Conservation (phyloP, 2,329 filamentous ascomycete genomes). For the Colletotrichum incanum region DNA sequence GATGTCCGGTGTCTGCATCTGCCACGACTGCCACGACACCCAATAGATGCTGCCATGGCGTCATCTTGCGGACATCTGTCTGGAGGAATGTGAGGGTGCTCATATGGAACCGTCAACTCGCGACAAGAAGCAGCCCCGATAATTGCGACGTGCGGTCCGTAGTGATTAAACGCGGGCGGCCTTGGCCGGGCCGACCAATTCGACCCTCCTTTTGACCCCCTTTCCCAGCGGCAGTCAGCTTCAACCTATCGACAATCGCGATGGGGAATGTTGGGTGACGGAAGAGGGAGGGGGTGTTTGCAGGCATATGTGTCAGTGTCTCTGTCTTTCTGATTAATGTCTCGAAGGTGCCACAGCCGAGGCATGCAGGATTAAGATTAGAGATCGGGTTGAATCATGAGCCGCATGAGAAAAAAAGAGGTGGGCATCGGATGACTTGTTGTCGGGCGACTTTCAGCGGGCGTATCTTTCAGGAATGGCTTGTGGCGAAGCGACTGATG, state of each 20-base stretch:
- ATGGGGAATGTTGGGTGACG: conserved; percentile 22
- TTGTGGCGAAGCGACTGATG: background rate
- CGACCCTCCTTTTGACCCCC: conserved; percentile 13
- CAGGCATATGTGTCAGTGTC: conserved; percentile 1
- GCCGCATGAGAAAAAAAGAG: background rate
- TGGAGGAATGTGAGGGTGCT: conserved; percentile 3
- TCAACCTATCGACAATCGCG: conserved; percentile 32
- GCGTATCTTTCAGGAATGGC: conserved; percentile 15
- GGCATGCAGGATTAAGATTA: conserved; percentile 39
- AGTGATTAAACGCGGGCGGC: conserved; percentile 30
- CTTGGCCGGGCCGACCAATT: background rate
- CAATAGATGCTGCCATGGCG: conserved; percentile 9
- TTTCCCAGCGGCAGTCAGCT: conserved; percentile 32
- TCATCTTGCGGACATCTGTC: conserved; percentile 6
- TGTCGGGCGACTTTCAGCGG: background rate
- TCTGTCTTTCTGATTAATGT: conserved; percentile 38
- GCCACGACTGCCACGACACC: background rate
- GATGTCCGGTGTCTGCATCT: background rate
- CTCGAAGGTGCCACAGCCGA: conserved; percentile 28
- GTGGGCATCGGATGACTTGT: conserved; percentile 14
- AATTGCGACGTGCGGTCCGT: conserved; percentile 31
- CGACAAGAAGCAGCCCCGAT: conserved; percentile 16
- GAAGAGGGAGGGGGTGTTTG: conserved; percentile 9
- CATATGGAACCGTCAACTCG: conserved; percentile 20
- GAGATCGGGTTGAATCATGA: conserved; percentile 26